Evolutionary conservation across 2,329 filamentous ascomycete species (phyloP).

Genomic region (Pyrenochaeta sp.): DNA sequence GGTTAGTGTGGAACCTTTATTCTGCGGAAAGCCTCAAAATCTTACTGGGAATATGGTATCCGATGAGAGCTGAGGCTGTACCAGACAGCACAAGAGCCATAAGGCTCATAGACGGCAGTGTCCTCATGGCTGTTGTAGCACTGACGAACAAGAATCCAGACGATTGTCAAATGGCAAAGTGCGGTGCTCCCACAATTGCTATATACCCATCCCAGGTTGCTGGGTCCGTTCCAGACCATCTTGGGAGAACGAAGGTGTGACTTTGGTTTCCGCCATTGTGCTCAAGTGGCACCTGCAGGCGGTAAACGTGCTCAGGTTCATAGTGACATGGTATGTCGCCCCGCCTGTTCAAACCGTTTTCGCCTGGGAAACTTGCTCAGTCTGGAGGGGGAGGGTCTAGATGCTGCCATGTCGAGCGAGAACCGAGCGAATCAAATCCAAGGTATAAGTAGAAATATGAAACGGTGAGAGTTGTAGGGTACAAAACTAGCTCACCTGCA

Average conservation of each 20-base stretch:
- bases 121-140: not conserved
- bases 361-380: not conserved
- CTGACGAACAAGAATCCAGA: not conserved
- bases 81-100: not conserved
- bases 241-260: not conserved
- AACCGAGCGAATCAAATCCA: not conserved
- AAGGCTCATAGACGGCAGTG: not conserved
- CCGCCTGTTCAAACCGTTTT: not conserved
- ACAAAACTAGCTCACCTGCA: conserved; percentile 3
- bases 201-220: not conserved
- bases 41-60: not conserved
- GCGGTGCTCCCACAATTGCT: not conserved
- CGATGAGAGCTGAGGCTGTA: not conserved
- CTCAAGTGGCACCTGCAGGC: not conserved
- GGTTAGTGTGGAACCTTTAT: not conserved
- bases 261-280: not conserved
- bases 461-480: not conserved
- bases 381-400: not conserved
- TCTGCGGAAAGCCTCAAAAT: not conserved
- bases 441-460: not conserved
- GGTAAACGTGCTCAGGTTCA: not conserved
- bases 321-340: not conserved
- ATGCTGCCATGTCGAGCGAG: not conserved
- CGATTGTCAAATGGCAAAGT: not conserved
- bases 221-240: not conserved